Evolutionary conservation across 345 rosid species (phyloP), one percentile per base, ranked within the genome.

Genomic region (Syzygium grande): DNA sequence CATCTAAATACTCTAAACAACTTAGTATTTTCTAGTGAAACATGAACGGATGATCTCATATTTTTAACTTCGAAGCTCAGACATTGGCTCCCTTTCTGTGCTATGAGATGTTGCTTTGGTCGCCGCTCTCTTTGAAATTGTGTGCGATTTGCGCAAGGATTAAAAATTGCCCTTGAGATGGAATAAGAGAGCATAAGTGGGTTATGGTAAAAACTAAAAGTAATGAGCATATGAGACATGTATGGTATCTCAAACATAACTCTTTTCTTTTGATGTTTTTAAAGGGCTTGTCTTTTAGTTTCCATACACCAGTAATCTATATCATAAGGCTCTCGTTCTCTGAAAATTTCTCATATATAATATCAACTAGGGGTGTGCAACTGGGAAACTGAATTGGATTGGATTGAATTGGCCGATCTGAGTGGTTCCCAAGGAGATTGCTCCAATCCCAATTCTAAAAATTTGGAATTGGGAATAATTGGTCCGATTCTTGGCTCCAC

Each of bases 191-290:
- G 63, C 63, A 25, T 25, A 14, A 11, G 25, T 25, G 29, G 63
- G 29, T 4, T 25, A 58, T 25, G 63, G 63, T 11, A 58, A 12
- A 25, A 58, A 58, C 29, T 23, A 58, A 58, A 58, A 58, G 63
- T 23, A 58, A 58, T 25, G 29, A n/a, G 5, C 63, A 25, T 23
- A 58, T 25, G 29, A 58, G 63, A n/a, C 29, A 11, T 23, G 61
- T 4, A 23, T 25, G 63, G 25, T 0, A 25, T 58, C 0, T 11
- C 7, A 13, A 7, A 11, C 29, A 1, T 58, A 25, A 11, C 63
- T n/a, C 29, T 25, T 0, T 0, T 25, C 29, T 11, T 58, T 25
- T 7, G 25, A 58, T 23, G 14, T 11, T 58, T 25, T 25, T 25
- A 58, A 25, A 25, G 63, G 63, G 25, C 43, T 25, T 49, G 51